These are phyloP conservation scores for Telfairia occidentalis DNA, from an alignment of 331 rosid genomes.

Conservation along the genomic window DNA sequence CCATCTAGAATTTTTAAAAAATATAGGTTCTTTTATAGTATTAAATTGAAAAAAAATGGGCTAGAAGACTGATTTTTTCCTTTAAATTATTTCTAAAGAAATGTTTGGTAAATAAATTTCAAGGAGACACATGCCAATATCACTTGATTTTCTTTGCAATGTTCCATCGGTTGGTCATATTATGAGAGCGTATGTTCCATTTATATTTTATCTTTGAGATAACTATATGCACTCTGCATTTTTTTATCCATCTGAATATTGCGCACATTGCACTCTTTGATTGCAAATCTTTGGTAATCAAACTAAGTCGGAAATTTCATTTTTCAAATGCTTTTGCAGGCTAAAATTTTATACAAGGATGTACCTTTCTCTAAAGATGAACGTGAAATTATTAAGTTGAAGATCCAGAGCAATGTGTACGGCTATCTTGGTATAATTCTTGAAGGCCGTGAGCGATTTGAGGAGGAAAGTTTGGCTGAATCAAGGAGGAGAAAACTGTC, in stretches of 20 bases:
- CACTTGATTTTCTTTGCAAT: not conserved
- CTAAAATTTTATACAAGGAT: slow-evolving; percentile 76
- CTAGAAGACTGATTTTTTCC: not conserved
- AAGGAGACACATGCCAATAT: not conserved
- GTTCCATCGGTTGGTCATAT: not conserved
- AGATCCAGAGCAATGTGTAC: slow-evolving; percentile 78
- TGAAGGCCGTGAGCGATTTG: slow-evolving; percentile 97
- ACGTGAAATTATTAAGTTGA: slow-evolving; percentile 66
- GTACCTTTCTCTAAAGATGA: slow-evolving; percentile 79
- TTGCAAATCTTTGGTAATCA: not conserved
- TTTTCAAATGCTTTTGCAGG: slow-evolving; percentile 40
- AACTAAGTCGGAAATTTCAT: not conserved
- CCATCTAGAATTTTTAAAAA: not conserved
- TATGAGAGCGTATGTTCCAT: not conserved
- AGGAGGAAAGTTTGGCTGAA: slow-evolving; percentile 61
- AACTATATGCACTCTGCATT: not conserved
- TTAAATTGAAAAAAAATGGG: too few species aligned
- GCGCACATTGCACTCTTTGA: not conserved
- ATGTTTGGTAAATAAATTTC: not conserved
- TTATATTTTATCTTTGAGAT: not conserved
- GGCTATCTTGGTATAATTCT: slow-evolving; percentile 90
- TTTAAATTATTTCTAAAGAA: not conserved
- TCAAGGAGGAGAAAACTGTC: slow-evolving; percentile 31
- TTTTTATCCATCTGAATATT: not conserved
- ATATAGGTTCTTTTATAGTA: too few species aligned